Base-by-base conservation (phyloP, 495 filamentous ascomycete species). In the Clohesyomyces aquaticus region DNA sequence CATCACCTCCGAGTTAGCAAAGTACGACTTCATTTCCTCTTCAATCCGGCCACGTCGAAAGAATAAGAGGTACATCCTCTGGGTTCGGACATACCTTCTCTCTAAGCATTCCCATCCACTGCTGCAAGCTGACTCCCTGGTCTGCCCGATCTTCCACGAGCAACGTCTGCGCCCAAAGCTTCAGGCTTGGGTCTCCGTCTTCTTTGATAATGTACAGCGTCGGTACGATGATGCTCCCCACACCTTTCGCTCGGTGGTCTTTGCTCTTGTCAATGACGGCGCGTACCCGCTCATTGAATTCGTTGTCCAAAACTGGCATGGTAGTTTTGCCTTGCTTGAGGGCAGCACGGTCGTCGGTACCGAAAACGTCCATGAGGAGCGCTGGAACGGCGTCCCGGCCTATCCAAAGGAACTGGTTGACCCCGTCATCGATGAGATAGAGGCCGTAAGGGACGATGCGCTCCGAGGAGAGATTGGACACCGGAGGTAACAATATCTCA, bases 381-480 rank as follows among this genome's bases (percentile, higher is more conserved):
- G 96, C 91, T 1, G 92, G 91, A 6, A 98, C 91, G 0, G 93
- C 89, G 65, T 98, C 92, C 27, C 91, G 84, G 16, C 94, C 94
- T 25, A 98, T 85, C 95, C 95, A 98, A 55, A 98, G 79, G 82
- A 98, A 98, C 72, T 98, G 95, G 16, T 91, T 96, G 73, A 97
- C 93, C 16, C 91, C 92, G 71, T 98, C 94, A 71, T 98, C 95
- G 70, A 98, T 95, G 55, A 98, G 84, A 74, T 98, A 98, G 0
- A 98, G 83, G n/a, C 94, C 94, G 72, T 92, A 96, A 0, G 91
- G 83, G n/a, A 91, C 90, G 46, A 98, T 80, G 28, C 88, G 84
- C 69, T 91, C 89, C 0, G 91, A 94, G 16, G 92, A 91, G 64
- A 98, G 81, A 74, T 97, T 98, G 71, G 90, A 75, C 1, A 89